phyloP scores from a whole-genome alignment of 371 early-diverging fungal genomes.

The Apophysomyces sp. region DNA sequence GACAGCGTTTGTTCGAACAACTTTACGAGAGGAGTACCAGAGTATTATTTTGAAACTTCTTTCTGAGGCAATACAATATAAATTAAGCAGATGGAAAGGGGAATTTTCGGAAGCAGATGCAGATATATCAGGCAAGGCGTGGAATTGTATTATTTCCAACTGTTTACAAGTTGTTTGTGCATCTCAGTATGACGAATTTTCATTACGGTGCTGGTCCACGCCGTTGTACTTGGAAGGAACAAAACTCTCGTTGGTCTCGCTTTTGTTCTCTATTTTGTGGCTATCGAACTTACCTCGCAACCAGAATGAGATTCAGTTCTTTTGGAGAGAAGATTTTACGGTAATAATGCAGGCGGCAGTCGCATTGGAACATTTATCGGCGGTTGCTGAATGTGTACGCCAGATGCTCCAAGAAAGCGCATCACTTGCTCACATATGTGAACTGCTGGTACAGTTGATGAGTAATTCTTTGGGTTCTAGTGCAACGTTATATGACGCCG shows the following conservation, averaged over 20 bases:
- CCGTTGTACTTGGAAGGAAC: conserved; percentile 3
- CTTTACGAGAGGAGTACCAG: conserved; percentile 19
- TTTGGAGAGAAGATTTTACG: not conserved
- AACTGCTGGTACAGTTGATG: not conserved
- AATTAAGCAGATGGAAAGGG: not conserved
- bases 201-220: conserved; percentile 22
- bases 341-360: conserved; percentile 11
- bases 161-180: conserved; percentile 25
- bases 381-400: conserved; percentile 7
- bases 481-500: not conserved
- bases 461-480: not conserved
- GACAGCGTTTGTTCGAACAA: conserved; percentile 27
- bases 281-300: not conserved
- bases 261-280: not conserved
- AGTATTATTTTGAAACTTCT: conserved; percentile 20
- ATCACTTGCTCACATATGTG: conserved; percentile 45
- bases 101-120: not conserved
- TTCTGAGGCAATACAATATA: conserved; percentile 6
- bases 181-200: conserved; percentile 24
- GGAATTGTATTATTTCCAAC: conserved; percentile 21
- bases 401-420: conserved; percentile 55
- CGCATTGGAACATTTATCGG: conserved; percentile 12
- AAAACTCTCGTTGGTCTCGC: not conserved
- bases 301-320: not conserved
- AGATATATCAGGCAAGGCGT: not conserved